Percentiles rank a stretch among this genome's conserved stretches.
These are phyloP conservation scores for Schizothecium vesticola DNA, from an alignment of 495 filamentous ascomycete species.

Conservation along the genomic window DNA sequence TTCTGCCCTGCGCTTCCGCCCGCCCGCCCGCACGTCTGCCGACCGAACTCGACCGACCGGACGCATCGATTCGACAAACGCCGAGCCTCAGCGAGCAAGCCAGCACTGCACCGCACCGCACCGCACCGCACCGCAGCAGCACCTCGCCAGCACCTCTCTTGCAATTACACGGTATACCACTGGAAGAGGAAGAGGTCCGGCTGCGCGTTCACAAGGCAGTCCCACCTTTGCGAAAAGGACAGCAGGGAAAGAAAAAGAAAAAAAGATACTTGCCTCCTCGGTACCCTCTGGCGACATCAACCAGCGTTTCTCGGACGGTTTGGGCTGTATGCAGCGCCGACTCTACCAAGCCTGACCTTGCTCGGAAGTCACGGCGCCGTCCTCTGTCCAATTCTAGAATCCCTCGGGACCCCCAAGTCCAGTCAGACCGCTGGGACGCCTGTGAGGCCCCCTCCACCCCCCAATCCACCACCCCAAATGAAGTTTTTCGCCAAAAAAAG, in stretches of 20 bases:
- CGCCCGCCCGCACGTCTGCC: not conserved
- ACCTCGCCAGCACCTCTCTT: not conserved
- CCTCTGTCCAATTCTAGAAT: constrained; percentile 13
- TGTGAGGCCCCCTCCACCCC: constrained; percentile 12
- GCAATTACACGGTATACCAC: not conserved
- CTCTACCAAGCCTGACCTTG: constrained; percentile 32
- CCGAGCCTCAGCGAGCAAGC: not conserved
- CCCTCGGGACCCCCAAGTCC: constrained; percentile 23
- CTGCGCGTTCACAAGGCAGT: not conserved
- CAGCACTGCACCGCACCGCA: not conserved
- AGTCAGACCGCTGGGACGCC: constrained; percentile 2
- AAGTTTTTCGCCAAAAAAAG: constrained; percentile 52
- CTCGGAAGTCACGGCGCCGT: constrained; percentile 25
- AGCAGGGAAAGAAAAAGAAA: not conserved
- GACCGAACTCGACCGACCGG: not conserved
- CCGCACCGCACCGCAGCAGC: not conserved
- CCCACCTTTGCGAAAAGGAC: not conserved
- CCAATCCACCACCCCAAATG: constrained; percentile 36
- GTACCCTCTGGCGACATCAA: not conserved
- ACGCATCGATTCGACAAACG: not conserved
- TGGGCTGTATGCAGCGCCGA: constrained; percentile 24
- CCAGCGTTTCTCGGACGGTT: constrained; percentile 12
- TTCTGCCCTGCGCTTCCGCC: not conserved
- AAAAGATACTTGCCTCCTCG: not conserved
- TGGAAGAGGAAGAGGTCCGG: not conserved